phyloP scores from a whole-genome alignment of 2,329 filamentous ascomycete species.

The Fusarium sp. region DNA sequence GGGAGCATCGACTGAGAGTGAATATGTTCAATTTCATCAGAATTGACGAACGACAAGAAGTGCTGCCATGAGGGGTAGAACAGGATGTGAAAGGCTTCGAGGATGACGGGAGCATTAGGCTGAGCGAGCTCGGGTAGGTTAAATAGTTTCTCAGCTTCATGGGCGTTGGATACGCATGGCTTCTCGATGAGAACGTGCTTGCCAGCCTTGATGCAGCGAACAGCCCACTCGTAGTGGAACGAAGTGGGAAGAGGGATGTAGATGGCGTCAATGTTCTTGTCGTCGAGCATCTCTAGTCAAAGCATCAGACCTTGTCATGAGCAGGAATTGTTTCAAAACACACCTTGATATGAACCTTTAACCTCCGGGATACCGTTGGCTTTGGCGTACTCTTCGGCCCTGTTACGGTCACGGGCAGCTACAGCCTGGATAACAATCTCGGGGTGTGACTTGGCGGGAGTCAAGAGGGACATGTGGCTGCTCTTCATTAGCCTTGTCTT shows the following conservation, averaged over 20 bases:
- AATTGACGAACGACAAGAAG: background rate
- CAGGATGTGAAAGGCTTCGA: background rate
- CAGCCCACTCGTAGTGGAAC: constrained; percentile 59
- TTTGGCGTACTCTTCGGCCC: constrained; percentile 4
- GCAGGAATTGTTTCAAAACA: background rate
- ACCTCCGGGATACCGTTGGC: constrained; percentile 5
- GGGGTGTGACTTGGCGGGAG: constrained; percentile 3
- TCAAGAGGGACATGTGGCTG: background rate
- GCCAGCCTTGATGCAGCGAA: constrained; percentile 58
- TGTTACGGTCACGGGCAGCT: constrained; percentile 4
- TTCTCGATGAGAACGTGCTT: constrained; percentile 53
- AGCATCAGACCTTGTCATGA: background rate
- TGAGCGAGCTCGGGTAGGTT: background rate
- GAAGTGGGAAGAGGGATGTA: constrained; percentile 62
- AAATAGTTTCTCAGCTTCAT: constrained; percentile 3
- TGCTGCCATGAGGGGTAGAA: constrained; percentile 8
- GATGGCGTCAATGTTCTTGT: constrained; percentile 57
- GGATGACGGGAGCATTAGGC: background rate
- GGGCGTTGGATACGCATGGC: background rate
- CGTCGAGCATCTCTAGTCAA: constrained; percentile 49
- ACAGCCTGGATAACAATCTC: constrained; percentile 6
- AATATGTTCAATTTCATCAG: background rate
- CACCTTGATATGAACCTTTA: constrained; percentile 8
- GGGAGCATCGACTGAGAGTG: background rate
- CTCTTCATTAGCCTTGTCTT: background rate